These are phyloP conservation scores for Kwoniella pini DNA, from an alignment of 768 basidiomycete species.

Conservation along the genomic window DNA sequence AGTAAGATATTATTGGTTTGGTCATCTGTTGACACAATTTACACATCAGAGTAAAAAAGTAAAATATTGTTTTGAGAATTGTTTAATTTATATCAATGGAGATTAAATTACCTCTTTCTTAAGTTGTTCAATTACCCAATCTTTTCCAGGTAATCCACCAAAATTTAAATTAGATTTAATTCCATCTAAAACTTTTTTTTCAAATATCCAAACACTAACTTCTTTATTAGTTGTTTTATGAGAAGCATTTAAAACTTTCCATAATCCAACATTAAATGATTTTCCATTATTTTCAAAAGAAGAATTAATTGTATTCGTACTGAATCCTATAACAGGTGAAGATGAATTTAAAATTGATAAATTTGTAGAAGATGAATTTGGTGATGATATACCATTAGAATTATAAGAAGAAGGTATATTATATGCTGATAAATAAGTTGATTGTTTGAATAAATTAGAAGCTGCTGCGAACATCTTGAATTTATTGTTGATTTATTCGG, in stretches of 20 bases:
- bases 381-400: conserved; percentile 11
- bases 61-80: no score
- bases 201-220: conserved; percentile 89
- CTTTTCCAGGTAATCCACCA: conserved; percentile 59
- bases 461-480: conserved; percentile 37
- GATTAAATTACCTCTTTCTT: conserved; percentile 78
- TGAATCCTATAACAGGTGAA: not conserved
- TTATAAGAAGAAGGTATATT: conserved; percentile 14
- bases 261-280: conserved; percentile 73
- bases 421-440: conserved; percentile 36
- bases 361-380: conserved; percentile 29
- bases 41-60: no score
- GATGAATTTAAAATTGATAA: conserved; percentile 4
- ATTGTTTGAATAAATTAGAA: conserved; percentile 33
- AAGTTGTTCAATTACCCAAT: conserved; percentile 76
- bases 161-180: conserved; percentile 62
- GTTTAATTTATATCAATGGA: not conserved
- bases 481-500: no score
- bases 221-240: conserved; percentile 89
- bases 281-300: not conserved
- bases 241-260: conserved; percentile 81
- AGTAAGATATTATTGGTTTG: not conserved
- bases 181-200: conserved; percentile 74
- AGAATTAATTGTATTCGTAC: not conserved
- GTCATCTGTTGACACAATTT: no score